Evolutionary conservation across 345 rosid species (phyloP).

Genomic region (Alliaria petiolata): DNA sequence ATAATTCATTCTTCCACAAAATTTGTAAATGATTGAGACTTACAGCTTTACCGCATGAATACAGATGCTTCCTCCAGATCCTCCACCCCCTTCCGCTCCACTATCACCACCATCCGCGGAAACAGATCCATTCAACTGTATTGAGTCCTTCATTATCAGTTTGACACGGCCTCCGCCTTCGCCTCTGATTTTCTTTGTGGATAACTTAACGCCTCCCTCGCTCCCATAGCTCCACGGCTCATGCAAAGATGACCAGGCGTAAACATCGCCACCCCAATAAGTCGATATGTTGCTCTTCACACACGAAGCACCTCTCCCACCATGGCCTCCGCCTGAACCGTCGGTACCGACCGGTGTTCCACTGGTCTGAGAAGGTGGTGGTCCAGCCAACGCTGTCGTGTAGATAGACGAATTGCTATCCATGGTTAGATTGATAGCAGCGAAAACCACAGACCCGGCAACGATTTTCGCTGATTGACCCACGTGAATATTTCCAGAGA

Average conservation of each 20-base stretch:
- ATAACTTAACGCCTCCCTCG: slow-evolving; percentile 67
- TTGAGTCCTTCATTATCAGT: slow-evolving; percentile 51
- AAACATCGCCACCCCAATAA: slow-evolving; percentile 96
- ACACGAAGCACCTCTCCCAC: slow-evolving; percentile 97
- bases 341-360: slow-evolving; percentile 81
- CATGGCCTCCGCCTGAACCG: slow-evolving; percentile 99
- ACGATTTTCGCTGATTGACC: slow-evolving; percentile 56
- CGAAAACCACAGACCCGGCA: slow-evolving; percentile 70
- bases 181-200: slow-evolving; percentile 52
- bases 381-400: slow-evolving; percentile 75
- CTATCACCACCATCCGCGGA: slow-evolving; percentile 83
- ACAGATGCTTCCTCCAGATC: slow-evolving; percentile 93
- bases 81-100: slow-evolving; percentile 79
- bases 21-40: slow-evolving; percentile 33
- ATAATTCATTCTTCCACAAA: neutral
- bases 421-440: slow-evolving; percentile 61
- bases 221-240: slow-evolving; percentile 96
- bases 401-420: slow-evolving; percentile 59
- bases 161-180: slow-evolving; percentile 89
- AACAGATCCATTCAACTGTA: slow-evolving; percentile 78
- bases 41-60: slow-evolving; percentile 69
- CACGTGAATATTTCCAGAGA: slow-evolving; percentile 73
- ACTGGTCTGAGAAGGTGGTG: slow-evolving; percentile 94
- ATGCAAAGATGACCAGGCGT: slow-evolving; percentile 82
- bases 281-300: slow-evolving; percentile 48